Conservation (phyloP, 129 eudicot species). For the Chrysanthemum makinoi region DNA sequence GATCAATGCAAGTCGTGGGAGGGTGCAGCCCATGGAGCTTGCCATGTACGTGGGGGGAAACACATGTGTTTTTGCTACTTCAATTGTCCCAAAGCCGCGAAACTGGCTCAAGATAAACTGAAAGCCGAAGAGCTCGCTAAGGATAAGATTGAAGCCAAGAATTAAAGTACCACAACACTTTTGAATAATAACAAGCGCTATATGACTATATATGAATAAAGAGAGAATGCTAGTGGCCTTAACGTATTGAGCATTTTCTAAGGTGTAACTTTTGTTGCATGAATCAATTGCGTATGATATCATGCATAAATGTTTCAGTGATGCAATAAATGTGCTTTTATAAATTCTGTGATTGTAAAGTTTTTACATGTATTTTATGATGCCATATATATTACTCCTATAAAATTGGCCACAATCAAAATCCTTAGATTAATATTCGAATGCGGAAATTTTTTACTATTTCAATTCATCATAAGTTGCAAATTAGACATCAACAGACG, state of each 20-base stretch:
- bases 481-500: too few species aligned
- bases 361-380: too few species aligned
- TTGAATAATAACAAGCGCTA: background rate
- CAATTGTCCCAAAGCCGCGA: constrained; percentile 9
- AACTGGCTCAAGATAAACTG: background rate
- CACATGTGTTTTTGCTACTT: too few species aligned
- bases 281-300: background rate
- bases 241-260: background rate
- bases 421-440: too few species aligned
- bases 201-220: constrained; percentile 1
- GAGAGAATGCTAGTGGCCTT: background rate
- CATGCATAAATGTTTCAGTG: background rate
- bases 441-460: too few species aligned
- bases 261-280: background rate
- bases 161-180: background rate
- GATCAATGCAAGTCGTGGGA: too few species aligned
- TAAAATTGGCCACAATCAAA: too few species aligned
- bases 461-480: too few species aligned
- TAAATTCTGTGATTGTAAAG: background rate
- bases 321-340: background rate
- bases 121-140: constrained; percentile 1
- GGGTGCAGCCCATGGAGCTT: too few species aligned
- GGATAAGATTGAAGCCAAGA: background rate
- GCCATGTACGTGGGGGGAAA: too few species aligned
- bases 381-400: too few species aligned